Evolutionary conservation across 2,329 filamentous ascomycete genomes (phyloP).

Genomic region (Ascochyta lentis): DNA sequence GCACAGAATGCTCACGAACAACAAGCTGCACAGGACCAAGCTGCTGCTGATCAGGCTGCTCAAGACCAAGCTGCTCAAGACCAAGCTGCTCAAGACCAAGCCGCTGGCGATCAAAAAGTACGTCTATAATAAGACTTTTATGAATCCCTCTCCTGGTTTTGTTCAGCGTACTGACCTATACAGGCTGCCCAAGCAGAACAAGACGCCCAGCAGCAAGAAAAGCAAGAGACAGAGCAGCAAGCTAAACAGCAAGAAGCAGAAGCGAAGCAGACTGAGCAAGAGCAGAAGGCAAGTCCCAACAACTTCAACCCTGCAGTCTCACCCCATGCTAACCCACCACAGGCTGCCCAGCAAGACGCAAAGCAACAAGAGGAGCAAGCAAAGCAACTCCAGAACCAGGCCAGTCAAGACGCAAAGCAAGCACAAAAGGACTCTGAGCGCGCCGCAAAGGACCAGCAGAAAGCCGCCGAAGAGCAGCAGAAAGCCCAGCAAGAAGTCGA

Average conservation of each 20-base stretch:
- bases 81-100: not conserved
- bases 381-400: slow-evolving; percentile 11
- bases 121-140: not conserved
- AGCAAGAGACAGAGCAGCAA: slow-evolving; percentile 1
- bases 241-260: slow-evolving; percentile 2
- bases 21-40: not conserved
- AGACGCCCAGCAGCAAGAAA: not conserved
- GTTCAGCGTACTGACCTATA: not conserved
- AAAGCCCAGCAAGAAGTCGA: slow-evolving; percentile 7
- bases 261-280: not conserved
- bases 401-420: slow-evolving; percentile 11
- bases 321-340: not conserved
- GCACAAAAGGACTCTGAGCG: slow-evolving; percentile 11
- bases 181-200: not conserved
- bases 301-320: not conserved
- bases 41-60: not conserved
- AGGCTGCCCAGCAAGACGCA: slow-evolving; percentile 4
- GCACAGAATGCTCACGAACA: no score
- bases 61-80: not conserved
- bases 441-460: slow-evolving; percentile 11
- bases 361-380: not conserved
- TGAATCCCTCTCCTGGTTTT: not conserved
- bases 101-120: not conserved
- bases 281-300: not conserved
- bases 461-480: slow-evolving; percentile 10